These are phyloP conservation scores for Boeremia exigua DNA, from an alignment of 2,329 filamentous ascomycete species.

Conservation along the genomic window DNA sequence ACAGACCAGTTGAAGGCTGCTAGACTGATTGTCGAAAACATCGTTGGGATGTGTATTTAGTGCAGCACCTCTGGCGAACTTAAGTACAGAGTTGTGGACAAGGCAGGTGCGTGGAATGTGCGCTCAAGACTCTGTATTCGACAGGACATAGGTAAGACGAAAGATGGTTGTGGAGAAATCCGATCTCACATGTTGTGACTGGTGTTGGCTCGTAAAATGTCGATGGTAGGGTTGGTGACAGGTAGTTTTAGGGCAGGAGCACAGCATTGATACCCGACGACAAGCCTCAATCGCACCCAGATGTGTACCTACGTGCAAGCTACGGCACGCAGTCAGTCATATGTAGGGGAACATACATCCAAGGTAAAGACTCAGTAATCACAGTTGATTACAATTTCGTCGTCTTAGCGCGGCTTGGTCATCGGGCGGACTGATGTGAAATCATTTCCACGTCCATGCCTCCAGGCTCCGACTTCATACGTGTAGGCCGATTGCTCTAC, in stretches of 20 bases:
- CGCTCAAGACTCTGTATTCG: no score
- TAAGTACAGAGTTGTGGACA: no score
- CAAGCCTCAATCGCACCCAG: neutral
- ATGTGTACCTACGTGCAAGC: neutral
- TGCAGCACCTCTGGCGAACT: no score
- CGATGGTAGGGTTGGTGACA: neutral
- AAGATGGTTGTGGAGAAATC: no score
- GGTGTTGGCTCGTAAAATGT: neutral
- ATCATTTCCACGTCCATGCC: neutral
- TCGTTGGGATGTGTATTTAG: no score
- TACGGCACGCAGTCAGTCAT: slow-evolving; percentile 1
- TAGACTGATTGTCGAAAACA: no score
- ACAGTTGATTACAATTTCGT: slow-evolving; percentile 2
- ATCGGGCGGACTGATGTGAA: neutral
- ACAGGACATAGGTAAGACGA: neutral
- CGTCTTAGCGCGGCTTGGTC: neutral
- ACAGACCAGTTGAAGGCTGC: no score
- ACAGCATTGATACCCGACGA: neutral
- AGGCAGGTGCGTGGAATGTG: no score
- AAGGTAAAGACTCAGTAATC: slow-evolving; percentile 5
- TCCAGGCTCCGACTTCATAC: neutral
- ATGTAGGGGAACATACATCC: neutral
- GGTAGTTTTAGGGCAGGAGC: neutral
- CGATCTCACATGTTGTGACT: no score
- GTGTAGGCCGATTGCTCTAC: neutral